These are phyloP conservation scores for Arthrobotrys megalospora DNA, from an alignment of 2,329 filamentous ascomycete species.

Conservation along the genomic window DNA sequence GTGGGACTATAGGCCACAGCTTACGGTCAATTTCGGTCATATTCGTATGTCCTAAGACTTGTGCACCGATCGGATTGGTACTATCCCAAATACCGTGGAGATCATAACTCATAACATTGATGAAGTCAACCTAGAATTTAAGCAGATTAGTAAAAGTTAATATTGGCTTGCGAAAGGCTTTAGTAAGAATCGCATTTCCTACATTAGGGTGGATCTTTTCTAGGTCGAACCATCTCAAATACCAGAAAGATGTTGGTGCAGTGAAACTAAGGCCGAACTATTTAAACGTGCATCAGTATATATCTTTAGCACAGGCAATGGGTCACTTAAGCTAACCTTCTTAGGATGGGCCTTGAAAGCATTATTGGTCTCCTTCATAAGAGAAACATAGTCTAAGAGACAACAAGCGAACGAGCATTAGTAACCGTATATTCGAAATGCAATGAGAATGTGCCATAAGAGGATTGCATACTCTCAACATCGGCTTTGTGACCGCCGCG, in stretches of 20 bases:
- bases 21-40: conserved; percentile 62
- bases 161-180: background rate
- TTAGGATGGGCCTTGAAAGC: conserved; percentile 48
- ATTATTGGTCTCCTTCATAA: conserved; percentile 49
- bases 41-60: conserved; percentile 59
- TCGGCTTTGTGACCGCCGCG: conserved; percentile 49
- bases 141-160: conserved; percentile 11
- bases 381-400: conserved; percentile 40
- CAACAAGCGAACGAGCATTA: conserved; percentile 2
- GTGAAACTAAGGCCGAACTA: conserved; percentile 56
- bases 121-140: conserved; percentile 45
- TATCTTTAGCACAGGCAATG: conserved; percentile 7
- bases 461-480: conserved; percentile 36
- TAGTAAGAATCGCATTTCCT: conserved; percentile 17
- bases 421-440: background rate
- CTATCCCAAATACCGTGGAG: conserved; percentile 59
- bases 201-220: conserved; percentile 50
- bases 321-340: conserved; percentile 26
- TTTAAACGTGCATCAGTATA: conserved; percentile 14
- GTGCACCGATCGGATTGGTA: conserved; percentile 41
- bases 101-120: conserved; percentile 59
- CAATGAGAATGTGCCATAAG: conserved; percentile 11
- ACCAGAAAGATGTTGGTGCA: conserved; percentile 59
- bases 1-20: background rate
- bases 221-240: conserved; percentile 57